Conservation (phyloP, 345 rosid genomes). For the Salix brachista region DNA sequence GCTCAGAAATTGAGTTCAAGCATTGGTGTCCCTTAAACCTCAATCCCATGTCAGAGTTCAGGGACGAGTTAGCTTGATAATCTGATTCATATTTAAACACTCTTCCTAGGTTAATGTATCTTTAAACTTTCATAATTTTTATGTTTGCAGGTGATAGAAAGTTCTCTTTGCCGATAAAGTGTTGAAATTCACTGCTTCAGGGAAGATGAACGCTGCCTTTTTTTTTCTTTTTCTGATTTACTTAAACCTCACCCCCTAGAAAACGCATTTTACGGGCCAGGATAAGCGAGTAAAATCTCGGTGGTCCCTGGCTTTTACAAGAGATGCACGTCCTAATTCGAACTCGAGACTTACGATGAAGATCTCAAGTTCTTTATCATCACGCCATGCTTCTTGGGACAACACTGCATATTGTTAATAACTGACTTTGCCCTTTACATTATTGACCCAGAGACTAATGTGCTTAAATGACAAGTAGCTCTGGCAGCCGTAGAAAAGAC, state of each 20-base stretch:
- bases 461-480: slow-evolving; percentile 75
- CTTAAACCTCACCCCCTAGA: no score
- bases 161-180: slow-evolving; percentile 87
- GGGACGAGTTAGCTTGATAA: not conserved
- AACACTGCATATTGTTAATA: slow-evolving; percentile 36
- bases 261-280: no score
- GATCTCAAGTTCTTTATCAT: not conserved
- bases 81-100: not conserved
- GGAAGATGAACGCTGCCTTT: slow-evolving; percentile 54
- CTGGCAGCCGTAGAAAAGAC: slow-evolving; percentile 77
- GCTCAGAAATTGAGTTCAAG: not conserved
- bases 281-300: no score
- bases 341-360: no score
- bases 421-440: slow-evolving; percentile 45
- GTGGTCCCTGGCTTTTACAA: no score
- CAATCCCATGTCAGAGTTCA: not conserved
- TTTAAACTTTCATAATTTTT: not conserved
- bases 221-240: no score
- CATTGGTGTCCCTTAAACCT: not conserved
- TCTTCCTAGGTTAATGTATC: not conserved
- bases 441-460: slow-evolving; percentile 69
- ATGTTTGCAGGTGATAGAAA: slow-evolving; percentile 56
- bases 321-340: no score
- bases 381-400: no score
- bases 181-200: slow-evolving; percentile 78